Evolutionary conservation across 495 filamentous ascomycete genomes (phyloP).

Genomic region (Hypomontagnella monticulosa): DNA sequence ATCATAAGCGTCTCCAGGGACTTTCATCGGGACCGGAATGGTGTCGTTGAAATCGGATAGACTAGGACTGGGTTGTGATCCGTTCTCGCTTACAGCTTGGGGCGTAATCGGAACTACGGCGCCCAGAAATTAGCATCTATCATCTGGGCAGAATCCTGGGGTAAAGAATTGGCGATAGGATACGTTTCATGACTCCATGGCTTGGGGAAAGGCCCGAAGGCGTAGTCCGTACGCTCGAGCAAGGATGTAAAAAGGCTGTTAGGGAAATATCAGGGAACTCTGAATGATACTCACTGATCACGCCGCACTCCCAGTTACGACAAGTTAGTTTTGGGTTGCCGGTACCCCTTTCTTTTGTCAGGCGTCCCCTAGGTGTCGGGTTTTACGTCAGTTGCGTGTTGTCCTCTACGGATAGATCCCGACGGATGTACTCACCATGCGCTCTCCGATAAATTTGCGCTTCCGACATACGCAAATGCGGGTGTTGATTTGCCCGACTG

Average conservation of each 20-base stretch:
- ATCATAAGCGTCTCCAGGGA: conserved; percentile 45
- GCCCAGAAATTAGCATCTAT: conserved; percentile 15
- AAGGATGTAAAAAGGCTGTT: conserved; percentile 2
- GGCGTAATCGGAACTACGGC: conserved; percentile 18
- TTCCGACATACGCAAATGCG: conserved; percentile 89
- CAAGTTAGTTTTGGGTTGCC: conserved; percentile 78
- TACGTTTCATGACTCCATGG: not conserved
- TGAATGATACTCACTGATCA: conserved; percentile 58
- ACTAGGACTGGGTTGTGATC: conserved; percentile 8
- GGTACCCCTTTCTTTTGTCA: conserved; percentile 71
- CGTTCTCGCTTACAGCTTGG: conserved; percentile 18
- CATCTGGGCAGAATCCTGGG: not conserved
- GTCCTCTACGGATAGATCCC: not conserved
- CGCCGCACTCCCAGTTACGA: conserved; percentile 97
- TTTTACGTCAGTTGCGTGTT: conserved; percentile 8
- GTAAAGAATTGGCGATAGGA: not conserved
- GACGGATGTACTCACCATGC: conserved; percentile 94
- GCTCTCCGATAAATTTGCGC: conserved; percentile 89
- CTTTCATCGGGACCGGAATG: conserved; percentile 76
- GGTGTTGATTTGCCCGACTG: conserved; percentile 13
- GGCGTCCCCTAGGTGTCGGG: conserved; percentile 66
- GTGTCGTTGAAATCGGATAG: conserved; percentile 64
- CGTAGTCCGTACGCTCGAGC: not conserved
- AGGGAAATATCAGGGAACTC: conserved; percentile 32
- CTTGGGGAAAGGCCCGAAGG: not conserved